These are phyloP conservation scores for Colletotrichum cereale DNA, from an alignment of 2,329 filamentous ascomycete species.

Conservation along the genomic window DNA sequence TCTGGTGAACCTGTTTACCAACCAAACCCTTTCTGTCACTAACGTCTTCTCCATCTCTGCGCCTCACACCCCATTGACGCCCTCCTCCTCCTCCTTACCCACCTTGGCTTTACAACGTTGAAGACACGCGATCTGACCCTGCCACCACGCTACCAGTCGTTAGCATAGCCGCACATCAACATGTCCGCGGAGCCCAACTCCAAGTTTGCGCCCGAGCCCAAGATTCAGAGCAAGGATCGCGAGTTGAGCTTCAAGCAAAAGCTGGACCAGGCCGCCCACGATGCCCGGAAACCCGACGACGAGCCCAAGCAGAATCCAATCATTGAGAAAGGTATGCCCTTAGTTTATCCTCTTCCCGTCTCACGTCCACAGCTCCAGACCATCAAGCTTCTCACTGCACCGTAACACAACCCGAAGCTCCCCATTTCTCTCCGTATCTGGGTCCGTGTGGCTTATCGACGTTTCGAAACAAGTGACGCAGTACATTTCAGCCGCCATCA, in stretches of 20 bases:
- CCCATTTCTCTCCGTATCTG: background rate
- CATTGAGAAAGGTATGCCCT: constrained; percentile 57
- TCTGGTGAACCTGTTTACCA: background rate
- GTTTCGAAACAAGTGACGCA: constrained; percentile 53
- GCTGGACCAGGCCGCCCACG: constrained; percentile 57
- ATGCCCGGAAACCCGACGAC: constrained; percentile 47
- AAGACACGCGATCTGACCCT: constrained; percentile 9
- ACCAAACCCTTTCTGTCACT: constrained; percentile 4
- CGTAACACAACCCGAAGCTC: background rate
- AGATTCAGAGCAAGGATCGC: constrained; percentile 27
- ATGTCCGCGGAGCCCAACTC: constrained; percentile 32
- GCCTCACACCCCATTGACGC: background rate
- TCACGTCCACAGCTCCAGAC: background rate
- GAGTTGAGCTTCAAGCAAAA: constrained; percentile 57
- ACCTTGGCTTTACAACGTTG: constrained; percentile 17
- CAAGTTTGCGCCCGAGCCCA: constrained; percentile 33
- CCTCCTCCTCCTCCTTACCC: background rate
- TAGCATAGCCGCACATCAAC: constrained; percentile 4
- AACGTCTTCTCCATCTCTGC: constrained; percentile 9
- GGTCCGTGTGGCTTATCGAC: constrained; percentile 24
- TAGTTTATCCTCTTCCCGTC: background rate
- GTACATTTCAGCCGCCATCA: constrained; percentile 58
- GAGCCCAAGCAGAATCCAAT: constrained; percentile 50
- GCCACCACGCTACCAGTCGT: background rate
- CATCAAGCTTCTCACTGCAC: background rate